Percentiles rank a stretch among this genome's conserved stretches.
These are phyloP conservation scores for Gyromitra esculenta DNA, from an alignment of 2,329 filamentous ascomycete genomes.

Conservation along the genomic window DNA sequence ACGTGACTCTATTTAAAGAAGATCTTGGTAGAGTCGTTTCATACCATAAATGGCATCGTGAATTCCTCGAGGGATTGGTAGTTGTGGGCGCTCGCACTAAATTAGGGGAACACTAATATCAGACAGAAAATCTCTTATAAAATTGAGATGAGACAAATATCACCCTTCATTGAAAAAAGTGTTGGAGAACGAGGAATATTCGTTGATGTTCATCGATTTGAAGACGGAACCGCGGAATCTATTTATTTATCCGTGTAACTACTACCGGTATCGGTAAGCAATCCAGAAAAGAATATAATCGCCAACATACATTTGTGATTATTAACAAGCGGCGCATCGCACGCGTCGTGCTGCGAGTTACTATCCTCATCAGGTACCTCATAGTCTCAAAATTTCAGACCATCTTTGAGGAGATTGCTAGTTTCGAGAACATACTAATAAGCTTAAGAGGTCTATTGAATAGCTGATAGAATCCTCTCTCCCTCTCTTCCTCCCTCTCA, in stretches of 20 bases:
- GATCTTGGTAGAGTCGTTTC: not conserved
- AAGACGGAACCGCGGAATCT: constrained; percentile 7
- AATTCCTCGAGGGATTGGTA: constrained; percentile 23
- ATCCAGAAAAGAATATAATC: not conserved
- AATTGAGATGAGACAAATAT: not conserved
- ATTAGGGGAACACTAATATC: no score
- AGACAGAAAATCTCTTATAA: not conserved
- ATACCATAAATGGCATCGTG: constrained; percentile 10
- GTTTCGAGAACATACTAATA: not conserved
- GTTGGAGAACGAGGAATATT: constrained; percentile 13
- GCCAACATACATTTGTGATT: constrained; percentile 1
- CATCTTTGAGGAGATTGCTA: not conserved
- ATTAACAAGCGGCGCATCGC: constrained; percentile 10
- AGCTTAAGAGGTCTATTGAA: not conserved
- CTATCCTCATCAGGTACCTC: constrained; percentile 8
- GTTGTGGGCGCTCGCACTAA: not conserved
- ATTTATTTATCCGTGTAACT: no score
- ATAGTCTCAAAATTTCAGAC: not conserved
- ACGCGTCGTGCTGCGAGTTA: constrained; percentile 11
- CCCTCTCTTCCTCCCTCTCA: no score
- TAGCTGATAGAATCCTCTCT: no score
- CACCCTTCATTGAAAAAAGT: not conserved
- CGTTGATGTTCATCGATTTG: constrained; percentile 9
- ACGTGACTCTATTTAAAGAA: not conserved
- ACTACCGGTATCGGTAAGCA: not conserved